Base-by-base conservation (phyloP, 192 early-diverging fungal species). In the Umbelopsis sp. region DNA sequence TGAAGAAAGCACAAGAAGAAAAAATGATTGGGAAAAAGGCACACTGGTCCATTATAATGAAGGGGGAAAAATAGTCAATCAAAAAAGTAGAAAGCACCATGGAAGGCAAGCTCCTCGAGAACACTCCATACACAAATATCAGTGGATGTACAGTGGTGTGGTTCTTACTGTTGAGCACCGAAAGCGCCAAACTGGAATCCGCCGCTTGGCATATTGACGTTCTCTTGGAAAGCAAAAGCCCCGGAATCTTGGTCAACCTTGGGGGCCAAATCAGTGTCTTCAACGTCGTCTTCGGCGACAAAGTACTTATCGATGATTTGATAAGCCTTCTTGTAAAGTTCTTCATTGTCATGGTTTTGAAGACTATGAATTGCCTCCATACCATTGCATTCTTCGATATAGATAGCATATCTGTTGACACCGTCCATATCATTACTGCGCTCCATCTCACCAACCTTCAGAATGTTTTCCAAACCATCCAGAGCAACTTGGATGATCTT, bases 401-500 rank as follows among this genome's bases (percentile, higher is more conserved):
- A 90, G 45, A 96, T 72, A 49, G 96, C 91, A 82, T 92, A 98
- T 77, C 90, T 86, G 81, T 99, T 99, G 64, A 90, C 64, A 44
- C 86, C 87, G 51, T 87, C 80, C 15, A 80, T 52, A 23, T 73
- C 81, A 47, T 80, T 70, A 58, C 84, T 82, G 79, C 89, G 90
- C 69, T 97, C 95, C 49, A 88, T 72, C 71, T 98, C 95, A 48
- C 98, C 98, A 53, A 96, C 96, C 84, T 95, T 96, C 30, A 99
- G 84, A 75, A 98, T 95, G 80, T 98, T 99, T 81, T 99, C 98
- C 70, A 99, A 77, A 37, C 94, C 98, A 74, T 99, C 98, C 66
- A 98, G 78, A n/a, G 96, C 96, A 8, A 98, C 96, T 75, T 97
- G 91, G 58, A 93, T 95, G 64, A 99, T 97, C 83, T 96, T 96